Evolutionary conservation across 2,329 filamentous ascomycete species (phyloP), one percentile per base, ranked within the genome.

Genomic region (Alternaria metachromatica): DNA sequence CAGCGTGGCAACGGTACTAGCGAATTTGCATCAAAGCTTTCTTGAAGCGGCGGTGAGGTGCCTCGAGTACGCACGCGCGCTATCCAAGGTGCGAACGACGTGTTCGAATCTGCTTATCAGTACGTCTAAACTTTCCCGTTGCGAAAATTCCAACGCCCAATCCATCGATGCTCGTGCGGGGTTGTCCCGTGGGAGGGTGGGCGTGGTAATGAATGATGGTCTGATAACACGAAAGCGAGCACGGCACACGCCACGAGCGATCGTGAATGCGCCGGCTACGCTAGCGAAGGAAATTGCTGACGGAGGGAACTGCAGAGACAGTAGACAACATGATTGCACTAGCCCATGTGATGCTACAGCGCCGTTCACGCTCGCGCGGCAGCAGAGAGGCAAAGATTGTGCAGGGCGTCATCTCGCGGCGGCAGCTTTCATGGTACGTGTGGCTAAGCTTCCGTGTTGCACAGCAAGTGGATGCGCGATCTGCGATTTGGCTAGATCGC

Each of bases 11-110:
- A 92, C 89, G 0, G 91, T 96, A 12, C 83, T 95, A 5, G 79
- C 82, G n/a, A 97, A 96, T 70, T 82, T 97, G 4, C 87, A 90
- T 72, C 85, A 86, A n/a, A 89, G 89, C 30, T 95, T 97, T 72
- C 73, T 84, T 18, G 93, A 96, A 78, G 89, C 92, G 7, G 94
- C 93, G 9, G 89, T 88, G 81, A 96, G 95, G 81, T 87, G 86
- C 78, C 87, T 88, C 69, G 82, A 85, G 64, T 90, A 90, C 73
- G 80, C 85, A 66, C 84, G 82, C 62, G 89, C 88, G 62, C 82
- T 97, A 30, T 84, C 87, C 2, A 76, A 73, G 33, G 71, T 75
- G 5, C 87, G 85, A 70, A 87, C 87, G 67, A 92, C 91, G 3
- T 79, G 84, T 7, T 75, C 84, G 4, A 80, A 76, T 28, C 78